These are phyloP conservation scores for Hanseniaspora gamundiae DNA, from an alignment of 1,139 yeast species.

Conservation along the genomic window DNA sequence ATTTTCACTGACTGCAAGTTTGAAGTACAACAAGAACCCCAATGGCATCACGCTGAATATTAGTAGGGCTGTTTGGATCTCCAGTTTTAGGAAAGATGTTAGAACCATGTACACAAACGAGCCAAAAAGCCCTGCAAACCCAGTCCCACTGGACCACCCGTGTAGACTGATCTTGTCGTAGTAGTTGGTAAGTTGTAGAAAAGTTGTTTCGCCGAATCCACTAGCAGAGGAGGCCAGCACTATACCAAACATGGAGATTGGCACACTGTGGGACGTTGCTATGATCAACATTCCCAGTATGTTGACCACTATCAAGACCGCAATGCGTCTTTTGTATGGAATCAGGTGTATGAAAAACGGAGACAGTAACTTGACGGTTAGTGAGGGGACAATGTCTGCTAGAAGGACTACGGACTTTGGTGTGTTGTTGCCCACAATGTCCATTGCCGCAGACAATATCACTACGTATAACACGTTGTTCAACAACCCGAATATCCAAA, in stretches of 20 bases:
- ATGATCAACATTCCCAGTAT: constrained; percentile 58
- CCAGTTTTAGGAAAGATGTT: constrained; percentile 41
- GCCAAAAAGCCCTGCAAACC: constrained; percentile 86
- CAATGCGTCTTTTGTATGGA: constrained; percentile 46
- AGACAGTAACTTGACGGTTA: constrained; percentile 53
- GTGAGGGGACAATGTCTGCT: constrained; percentile 81
- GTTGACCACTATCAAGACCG: constrained; percentile 45
- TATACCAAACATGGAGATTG: constrained; percentile 53
- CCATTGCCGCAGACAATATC: constrained; percentile 83
- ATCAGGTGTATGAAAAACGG: constrained; percentile 68
- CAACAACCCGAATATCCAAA: constrained; percentile 75
- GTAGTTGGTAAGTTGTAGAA: constrained; percentile 68
- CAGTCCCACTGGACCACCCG: constrained; percentile 92
- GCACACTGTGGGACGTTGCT: constrained; percentile 27
- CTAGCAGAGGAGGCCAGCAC: constrained; percentile 71
- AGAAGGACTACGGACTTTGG: constrained; percentile 81
- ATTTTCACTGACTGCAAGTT: constrained; percentile 9
- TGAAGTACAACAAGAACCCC: constrained; percentile 33
- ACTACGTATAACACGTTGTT: constrained; percentile 88
- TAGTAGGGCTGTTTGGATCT: constrained; percentile 34
- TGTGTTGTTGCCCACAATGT: constrained; percentile 67
- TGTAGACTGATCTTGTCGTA: constrained; percentile 49
- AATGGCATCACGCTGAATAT: constrained; percentile 38
- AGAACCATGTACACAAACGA: constrained; percentile 44
- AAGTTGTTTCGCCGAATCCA: constrained; percentile 85